Evolutionary conservation across 371 early-diverging fungal genomes (phyloP).

Genomic region (Syncephalastrum sp.): DNA sequence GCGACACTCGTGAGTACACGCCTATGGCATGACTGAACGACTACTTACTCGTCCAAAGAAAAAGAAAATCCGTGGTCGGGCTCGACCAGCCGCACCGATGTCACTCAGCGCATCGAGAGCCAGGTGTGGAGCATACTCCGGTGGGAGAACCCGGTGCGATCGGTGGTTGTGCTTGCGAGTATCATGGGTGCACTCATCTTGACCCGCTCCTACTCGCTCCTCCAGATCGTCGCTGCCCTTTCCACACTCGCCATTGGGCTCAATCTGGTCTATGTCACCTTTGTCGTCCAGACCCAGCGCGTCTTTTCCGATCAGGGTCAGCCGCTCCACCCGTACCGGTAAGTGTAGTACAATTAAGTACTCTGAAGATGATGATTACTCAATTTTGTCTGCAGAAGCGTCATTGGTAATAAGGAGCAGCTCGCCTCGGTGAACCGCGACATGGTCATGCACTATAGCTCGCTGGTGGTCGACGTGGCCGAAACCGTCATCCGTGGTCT

Average conservation of each 20-base stretch:
- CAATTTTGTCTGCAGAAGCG: conserved; percentile 13
- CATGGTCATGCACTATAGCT: conserved; percentile 29
- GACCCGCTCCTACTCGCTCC: conserved; percentile 38
- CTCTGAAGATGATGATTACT: background rate
- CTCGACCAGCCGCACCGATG: conserved; percentile 20
- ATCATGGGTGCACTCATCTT: conserved; percentile 29
- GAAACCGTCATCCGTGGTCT: conserved; percentile 36
- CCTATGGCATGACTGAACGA: too few species aligned
- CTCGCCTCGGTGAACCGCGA: conserved; percentile 22
- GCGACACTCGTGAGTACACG: too few species aligned
- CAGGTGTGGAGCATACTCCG: conserved; percentile 26
- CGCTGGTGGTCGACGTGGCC: conserved; percentile 29
- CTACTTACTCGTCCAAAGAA: too few species aligned
- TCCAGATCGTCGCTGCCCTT: conserved; percentile 31
- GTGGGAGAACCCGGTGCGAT: conserved; percentile 44
- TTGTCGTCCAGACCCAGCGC: conserved; percentile 32
- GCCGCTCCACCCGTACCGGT: conserved; percentile 36
- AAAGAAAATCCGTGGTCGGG: too few species aligned
- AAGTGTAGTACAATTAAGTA: conserved; percentile 1
- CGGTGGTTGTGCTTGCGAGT: conserved; percentile 22
- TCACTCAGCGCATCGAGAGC: conserved; percentile 36
- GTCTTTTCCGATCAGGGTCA: conserved; percentile 28
- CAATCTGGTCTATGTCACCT: conserved; percentile 42
- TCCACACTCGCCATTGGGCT: conserved; percentile 37
- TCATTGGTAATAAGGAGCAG: conserved; percentile 23